Percentiles rank a stretch among this genome's conserved stretches.
These are phyloP conservation scores for Lachnellula hyalina DNA, from an alignment of 2,329 filamentous ascomycete genomes.

Conservation along the genomic window DNA sequence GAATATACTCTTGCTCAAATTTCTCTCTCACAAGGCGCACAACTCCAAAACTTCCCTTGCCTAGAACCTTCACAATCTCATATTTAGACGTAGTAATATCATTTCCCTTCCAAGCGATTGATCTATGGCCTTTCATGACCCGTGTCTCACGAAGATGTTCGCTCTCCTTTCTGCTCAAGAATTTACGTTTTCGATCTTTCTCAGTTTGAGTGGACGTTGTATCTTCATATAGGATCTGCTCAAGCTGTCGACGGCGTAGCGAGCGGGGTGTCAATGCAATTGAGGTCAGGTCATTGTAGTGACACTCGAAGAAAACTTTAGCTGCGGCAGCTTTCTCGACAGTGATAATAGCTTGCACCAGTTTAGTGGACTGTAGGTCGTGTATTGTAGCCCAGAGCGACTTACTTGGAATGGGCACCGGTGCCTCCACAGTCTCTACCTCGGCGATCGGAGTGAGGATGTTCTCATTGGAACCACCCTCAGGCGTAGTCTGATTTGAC, in stretches of 20 bases:
- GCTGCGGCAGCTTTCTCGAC: slow-evolving; percentile 75
- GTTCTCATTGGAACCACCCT: slow-evolving; percentile 20
- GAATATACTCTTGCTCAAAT: slow-evolving; percentile 20
- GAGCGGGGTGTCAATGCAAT: slow-evolving; percentile 52
- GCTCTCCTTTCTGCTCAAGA: slow-evolving; percentile 64
- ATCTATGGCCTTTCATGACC: slow-evolving; percentile 58
- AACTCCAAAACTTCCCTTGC: slow-evolving; percentile 91
- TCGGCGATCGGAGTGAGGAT: slow-evolving; percentile 28
- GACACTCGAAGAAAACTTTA: slow-evolving; percentile 80
- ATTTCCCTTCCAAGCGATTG: slow-evolving; percentile 31
- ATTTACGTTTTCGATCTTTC: slow-evolving; percentile 45
- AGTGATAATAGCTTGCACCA: slow-evolving; percentile 40
- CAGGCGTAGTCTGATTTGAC: slow-evolving; percentile 13
- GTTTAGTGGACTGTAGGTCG: background rate
- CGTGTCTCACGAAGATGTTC: slow-evolving; percentile 70
- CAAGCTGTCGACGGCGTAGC: slow-evolving; percentile 56
- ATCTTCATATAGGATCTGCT: slow-evolving; percentile 54
- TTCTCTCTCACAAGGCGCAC: slow-evolving; percentile 78
- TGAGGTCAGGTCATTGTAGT: slow-evolving; percentile 67
- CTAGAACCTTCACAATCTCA: slow-evolving; percentile 74
- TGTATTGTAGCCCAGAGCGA: background rate
- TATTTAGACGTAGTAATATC: slow-evolving; percentile 60
- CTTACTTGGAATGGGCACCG: slow-evolving; percentile 28
- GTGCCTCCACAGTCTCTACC: slow-evolving; percentile 16
- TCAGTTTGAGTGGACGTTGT: slow-evolving; percentile 40